Base-by-base conservation (phyloP, 805 yeast species). In the Barnettozyma sucrosica region DNA sequence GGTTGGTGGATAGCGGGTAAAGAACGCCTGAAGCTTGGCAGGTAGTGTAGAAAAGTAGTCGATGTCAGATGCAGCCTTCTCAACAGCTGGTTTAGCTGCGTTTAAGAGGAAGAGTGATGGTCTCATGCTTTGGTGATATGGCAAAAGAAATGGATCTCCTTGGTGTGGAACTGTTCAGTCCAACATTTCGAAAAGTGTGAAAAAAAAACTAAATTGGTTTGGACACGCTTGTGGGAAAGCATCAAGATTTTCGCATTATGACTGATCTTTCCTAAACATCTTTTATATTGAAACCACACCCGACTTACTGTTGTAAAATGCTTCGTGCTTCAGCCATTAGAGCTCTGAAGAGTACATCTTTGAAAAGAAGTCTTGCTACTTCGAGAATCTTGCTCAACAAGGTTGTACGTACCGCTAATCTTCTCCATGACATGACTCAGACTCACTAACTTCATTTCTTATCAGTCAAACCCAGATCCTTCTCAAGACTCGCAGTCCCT, bases 1-100 rank as follows among this genome's bases (percentile, higher is more conserved):
- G 20, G 83, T 69, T 8, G 97, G 97, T 28, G 97, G 97, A 61
- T 80, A 87, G 64, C 79, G 83, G 43, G 79, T 72, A 69, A 90
- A 89, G 66, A 89, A 90, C 54, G 69, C 76, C 62, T 80, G 84
- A 30, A 89, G 74, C 61, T 75, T 77, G 44, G 66, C 70, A 18
- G 97, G 97, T 37, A 89, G 79, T 65, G 77, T 73, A 25, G 70
- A 62, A 55, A 81, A 85, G 36, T 64, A 64, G 16, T 66, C 60
- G 14, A 54, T 48, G 33, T 76, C 76, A 5, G 44, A 37, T 3
- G 41, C 10, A 18, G 33, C 33, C 3, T 19, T 20, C 53, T 68
- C 69, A 53, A 68, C 65, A 25, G 71, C 56, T 13, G 71, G 36
- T 6, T 46, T 44, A 5, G 41, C 46, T 16, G 48, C 21, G 20